A percentile compares a stretch with the other conserved stretches of the same genome.
phyloP scores from a whole-genome alignment of 768 basidiomycete species.

The Collybiopsis luxurians region DNA sequence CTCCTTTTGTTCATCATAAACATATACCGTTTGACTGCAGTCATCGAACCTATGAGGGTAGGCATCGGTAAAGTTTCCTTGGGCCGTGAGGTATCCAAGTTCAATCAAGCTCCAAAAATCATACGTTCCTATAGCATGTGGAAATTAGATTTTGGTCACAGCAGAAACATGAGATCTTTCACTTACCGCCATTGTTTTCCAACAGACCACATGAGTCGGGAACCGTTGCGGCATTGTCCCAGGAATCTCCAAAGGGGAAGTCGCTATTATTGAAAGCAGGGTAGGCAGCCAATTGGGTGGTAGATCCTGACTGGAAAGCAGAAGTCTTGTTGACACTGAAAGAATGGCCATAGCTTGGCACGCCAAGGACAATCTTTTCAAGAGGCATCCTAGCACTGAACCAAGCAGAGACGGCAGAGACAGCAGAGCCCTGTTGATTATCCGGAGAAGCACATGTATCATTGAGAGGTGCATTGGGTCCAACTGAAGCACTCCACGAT shows the following conservation, averaged over 20 bases:
- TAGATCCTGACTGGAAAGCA: slow-evolving; percentile 42
- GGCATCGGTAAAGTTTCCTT: slow-evolving; percentile 46
- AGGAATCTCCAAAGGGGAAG: slow-evolving; percentile 58
- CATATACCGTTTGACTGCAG: slow-evolving; percentile 73
- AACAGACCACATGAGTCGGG: slow-evolving; percentile 55
- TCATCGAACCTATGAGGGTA: slow-evolving; percentile 55
- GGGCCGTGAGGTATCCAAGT: slow-evolving; percentile 48
- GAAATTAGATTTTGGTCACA: too few species aligned
- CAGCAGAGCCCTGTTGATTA: slow-evolving; percentile 71
- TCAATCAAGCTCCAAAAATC: slow-evolving; percentile 67
- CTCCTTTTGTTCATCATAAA: slow-evolving; percentile 37
- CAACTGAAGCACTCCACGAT: slow-evolving; percentile 60
- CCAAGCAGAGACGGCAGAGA: slow-evolving; percentile 72
- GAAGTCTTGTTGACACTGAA: slow-evolving; percentile 48
- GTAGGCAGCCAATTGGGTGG: slow-evolving; percentile 40
- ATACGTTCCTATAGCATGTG: slow-evolving; percentile 18
- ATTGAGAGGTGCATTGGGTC: slow-evolving; percentile 87
- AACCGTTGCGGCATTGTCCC: slow-evolving; percentile 50
- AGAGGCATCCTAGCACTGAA: slow-evolving; percentile 71
- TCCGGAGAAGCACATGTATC: slow-evolving; percentile 66
- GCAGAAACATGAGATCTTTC: too few species aligned
- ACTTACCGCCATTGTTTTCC: slow-evolving; percentile 46
- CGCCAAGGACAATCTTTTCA: slow-evolving; percentile 70
- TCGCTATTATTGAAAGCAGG: slow-evolving; percentile 50
- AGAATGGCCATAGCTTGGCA: slow-evolving; percentile 82